Evolutionary conservation across 306 rosid genomes (phyloP), one percentile per base, ranked within the genome.

Genomic region (Elaeagnus macrophylla): DNA sequence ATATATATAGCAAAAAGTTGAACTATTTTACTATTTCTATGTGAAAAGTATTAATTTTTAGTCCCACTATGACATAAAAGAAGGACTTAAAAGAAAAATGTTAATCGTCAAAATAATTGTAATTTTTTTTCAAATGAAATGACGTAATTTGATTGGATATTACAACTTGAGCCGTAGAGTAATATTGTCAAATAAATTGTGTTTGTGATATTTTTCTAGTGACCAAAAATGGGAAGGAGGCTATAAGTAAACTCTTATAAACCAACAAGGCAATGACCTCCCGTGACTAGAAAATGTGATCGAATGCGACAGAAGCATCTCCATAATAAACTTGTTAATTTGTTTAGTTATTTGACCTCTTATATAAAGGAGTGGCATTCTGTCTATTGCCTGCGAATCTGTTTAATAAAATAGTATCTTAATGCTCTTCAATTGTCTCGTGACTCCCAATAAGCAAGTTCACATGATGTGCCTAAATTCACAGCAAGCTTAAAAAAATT

Each of bases 401-500:
- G 32, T 25, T 25, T 25, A 25, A 25, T 25, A 25, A 25, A 25
- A 25, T 25, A 25, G 2, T 25, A 12, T 14, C 37, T 48, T 7
- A 37, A 41, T 67, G 36, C 53, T 14, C 3, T 38, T 42, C 3
- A 7, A 17, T 37, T 12, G 10, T 62, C 81, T 56, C 71, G 80
- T 70, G 80, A 79, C 48, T 69, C 36, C 53, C 39, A 40, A 51
- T 60, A 48, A 39, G 69, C 59, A 56, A 61, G 66, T 61, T 81
- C 81, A 74, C 88, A 72, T 79, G 85, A 59, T 64, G 53, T 8
- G 35, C 74, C 57, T 65, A 58, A 71, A 39, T 47, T 10, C 18
- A 49, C 32, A 61, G 62, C 53, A 39, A 56, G 61, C 40, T 38
- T 48, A 57, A 40, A 53, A 54, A 25, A 25, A 25, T 0, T 25